Percentiles rank a stretch among this genome's conserved stretches.
Conservation (phyloP, 2,329 filamentous ascomycete genomes). For the Phaeomoniella chlamydospora region DNA sequence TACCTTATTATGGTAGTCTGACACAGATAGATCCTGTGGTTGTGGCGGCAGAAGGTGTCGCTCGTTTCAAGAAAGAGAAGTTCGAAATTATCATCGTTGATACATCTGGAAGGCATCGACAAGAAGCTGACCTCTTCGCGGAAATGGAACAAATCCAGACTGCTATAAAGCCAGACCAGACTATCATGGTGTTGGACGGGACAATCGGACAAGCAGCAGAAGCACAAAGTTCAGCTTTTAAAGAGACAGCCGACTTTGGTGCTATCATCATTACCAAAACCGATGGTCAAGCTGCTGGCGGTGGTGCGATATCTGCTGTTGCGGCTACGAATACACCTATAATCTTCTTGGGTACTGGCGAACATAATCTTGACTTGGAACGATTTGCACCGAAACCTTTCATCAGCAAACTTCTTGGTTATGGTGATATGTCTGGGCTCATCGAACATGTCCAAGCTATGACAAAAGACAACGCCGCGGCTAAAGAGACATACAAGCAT, state of each 20-base stretch:
- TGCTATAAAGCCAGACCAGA: slow-evolving; percentile 85
- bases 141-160: slow-evolving; percentile 96
- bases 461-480: slow-evolving; percentile 66
- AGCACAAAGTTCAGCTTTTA: slow-evolving; percentile 89
- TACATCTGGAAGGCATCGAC: slow-evolving; percentile 85
- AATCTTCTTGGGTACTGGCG: slow-evolving; percentile 93
- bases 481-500: slow-evolving; percentile 97
- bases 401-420: slow-evolving; percentile 82
- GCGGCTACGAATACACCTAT: slow-evolving; percentile 94
- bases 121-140: slow-evolving; percentile 87
- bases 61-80: slow-evolving; percentile 96
- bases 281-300: slow-evolving; percentile 85
- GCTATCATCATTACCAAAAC: slow-evolving; percentile 99
- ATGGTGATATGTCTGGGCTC: slow-evolving; percentile 91
- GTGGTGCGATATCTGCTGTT: slow-evolving; percentile 94
- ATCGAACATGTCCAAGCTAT: slow-evolving; percentile 94
- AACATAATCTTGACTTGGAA: slow-evolving; percentile 92
- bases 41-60: slow-evolving; percentile 88
- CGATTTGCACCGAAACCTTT: slow-evolving; percentile 87
- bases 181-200: slow-evolving; percentile 93
- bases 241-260: slow-evolving; percentile 90
- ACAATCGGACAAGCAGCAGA: slow-evolving; percentile 95
- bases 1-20: slow-evolving; percentile 92
- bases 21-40: slow-evolving; percentile 92
- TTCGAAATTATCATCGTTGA: slow-evolving; percentile 99